phyloP scores from a whole-genome alignment of 192 early-diverging fungal genomes.

The Chytriomyces hyalinus region DNA sequence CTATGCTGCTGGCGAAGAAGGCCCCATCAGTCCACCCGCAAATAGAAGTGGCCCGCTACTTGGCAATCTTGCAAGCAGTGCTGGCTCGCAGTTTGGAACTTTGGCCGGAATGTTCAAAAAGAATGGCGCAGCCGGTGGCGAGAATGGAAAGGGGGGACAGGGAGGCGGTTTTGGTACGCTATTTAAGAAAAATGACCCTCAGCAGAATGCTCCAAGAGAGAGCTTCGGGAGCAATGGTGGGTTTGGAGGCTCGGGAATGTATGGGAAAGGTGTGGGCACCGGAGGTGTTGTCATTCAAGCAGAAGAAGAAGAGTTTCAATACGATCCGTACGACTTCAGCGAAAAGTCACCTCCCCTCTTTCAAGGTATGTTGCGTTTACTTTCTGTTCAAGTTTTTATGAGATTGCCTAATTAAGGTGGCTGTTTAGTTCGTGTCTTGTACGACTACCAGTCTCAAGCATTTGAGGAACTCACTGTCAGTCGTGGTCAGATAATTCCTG shows the following conservation, averaged over 20 bases:
- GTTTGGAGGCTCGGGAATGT: neutral
- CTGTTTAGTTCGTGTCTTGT: constrained; percentile 53
- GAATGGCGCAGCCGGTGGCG: neutral
- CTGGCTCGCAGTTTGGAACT: constrained; percentile 2
- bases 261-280: constrained; percentile 6
- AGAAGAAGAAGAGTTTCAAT: constrained; percentile 42
- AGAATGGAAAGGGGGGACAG: neutral
- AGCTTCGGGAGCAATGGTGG: neutral
- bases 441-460: constrained; percentile 58
- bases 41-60: neutral
- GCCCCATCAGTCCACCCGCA: neutral
- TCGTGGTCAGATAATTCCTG: constrained; percentile 57
- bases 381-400: neutral
- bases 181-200: constrained; percentile 7
- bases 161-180: constrained; percentile 10
- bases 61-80: neutral
- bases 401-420: neutral
- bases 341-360: constrained; percentile 46
- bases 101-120: constrained; percentile 13
- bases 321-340: constrained; percentile 57
- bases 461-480: constrained; percentile 54
- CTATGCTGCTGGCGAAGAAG: neutral
- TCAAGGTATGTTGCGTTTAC: constrained; percentile 34
- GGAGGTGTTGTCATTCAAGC: neutral
- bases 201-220: neutral